Evolutionary conservation across 1,284 basidiomycete species (phyloP).

Genomic region (Melampsora larici-populina): DNA sequence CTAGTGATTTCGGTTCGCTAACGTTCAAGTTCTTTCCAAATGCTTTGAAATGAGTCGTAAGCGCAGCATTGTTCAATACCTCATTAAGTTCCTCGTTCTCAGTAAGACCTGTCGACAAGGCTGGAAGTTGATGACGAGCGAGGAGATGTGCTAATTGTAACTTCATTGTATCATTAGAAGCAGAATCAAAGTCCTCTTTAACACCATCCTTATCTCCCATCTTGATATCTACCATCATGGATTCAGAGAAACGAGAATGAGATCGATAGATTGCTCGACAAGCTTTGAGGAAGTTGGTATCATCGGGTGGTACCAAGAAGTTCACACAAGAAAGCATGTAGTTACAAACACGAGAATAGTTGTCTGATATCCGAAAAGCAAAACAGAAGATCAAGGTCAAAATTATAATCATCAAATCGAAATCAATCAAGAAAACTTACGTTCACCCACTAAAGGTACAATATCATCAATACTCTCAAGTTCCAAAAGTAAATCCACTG

Average conservation of each 20-base stretch:
- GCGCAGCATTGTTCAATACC: conserved; percentile 45
- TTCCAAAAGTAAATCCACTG: conserved; percentile 92
- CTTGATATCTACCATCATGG: conserved; percentile 79
- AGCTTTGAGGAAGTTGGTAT: conserved; percentile 81
- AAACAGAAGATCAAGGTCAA: background rate
- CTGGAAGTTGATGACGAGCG: conserved; percentile 84
- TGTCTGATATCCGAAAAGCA: conserved; percentile 59
- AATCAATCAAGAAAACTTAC: conserved; percentile 6
- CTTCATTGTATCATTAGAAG: conserved; percentile 83
- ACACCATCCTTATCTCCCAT: conserved; percentile 79
- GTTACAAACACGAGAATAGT: conserved; percentile 85
- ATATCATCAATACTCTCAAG: conserved; percentile 84
- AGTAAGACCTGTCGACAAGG: conserved; percentile 59
- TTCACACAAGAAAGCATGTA: conserved; percentile 97
- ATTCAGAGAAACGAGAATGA: conserved; percentile 85
- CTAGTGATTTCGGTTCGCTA: conserved; percentile 80
- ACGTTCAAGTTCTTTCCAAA: conserved; percentile 96
- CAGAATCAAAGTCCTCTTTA: conserved; percentile 76
- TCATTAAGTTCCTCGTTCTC: conserved; percentile 70
- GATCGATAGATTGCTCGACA: conserved; percentile 87
- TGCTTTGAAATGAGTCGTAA: conserved; percentile 79
- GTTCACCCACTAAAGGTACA: conserved; percentile 66
- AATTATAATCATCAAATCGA: background rate
- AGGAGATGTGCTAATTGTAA: conserved; percentile 92
- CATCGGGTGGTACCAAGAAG: conserved; percentile 89